Evolutionary conservation across 345 rosid species (phyloP), one percentile per base, ranked within the genome.

Genomic region (Populus deltoides): DNA sequence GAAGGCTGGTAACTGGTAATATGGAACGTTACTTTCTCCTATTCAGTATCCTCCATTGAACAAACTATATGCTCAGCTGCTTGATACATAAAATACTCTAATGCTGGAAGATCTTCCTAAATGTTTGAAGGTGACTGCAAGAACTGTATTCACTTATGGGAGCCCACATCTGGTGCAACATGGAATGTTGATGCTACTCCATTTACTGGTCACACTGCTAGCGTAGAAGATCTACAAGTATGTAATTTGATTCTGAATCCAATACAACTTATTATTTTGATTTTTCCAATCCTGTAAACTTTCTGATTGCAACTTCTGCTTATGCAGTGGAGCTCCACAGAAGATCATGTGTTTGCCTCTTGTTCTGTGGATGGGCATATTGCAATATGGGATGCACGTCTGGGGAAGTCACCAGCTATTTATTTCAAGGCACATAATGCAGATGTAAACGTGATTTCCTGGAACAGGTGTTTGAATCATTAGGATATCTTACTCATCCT

Each of bases 191-290:
- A 90, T 86, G 43, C 89, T 72, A 75, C 84, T 71, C 95, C 97
- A 8, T 92, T 88, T 59, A 18, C 84, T 63, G 98, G 97, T 55
- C 99, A 96, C 86, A 62, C 89, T 77, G 94, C 91, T 8, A 96
- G 97, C 71, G 96, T 94, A 43, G 99, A 96, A 88, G 99, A 96
- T 82, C 76, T 96, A 80, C 98, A 96, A 77, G 99, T 92, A 81
- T 1, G 24, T 22, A 63, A 45, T 65, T 38, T 12, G 18, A 39
- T n/a, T 76, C 45, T 47, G 35, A 71, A 53, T 77, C 51, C 59
- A 66, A 35, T 43, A 67, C 18, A 29, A 49, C 62, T 18, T 27
- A 27, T n/a, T 76, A 22, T 72, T 63, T 35, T 38, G 36, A 45
- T 36, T 43, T 11, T 39, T 65, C 78, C 36, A 29, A 31, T 79